These are phyloP conservation scores for Hansenula lynferdii DNA, from an alignment of 1,139 yeast species.

Conservation along the genomic window DNA sequence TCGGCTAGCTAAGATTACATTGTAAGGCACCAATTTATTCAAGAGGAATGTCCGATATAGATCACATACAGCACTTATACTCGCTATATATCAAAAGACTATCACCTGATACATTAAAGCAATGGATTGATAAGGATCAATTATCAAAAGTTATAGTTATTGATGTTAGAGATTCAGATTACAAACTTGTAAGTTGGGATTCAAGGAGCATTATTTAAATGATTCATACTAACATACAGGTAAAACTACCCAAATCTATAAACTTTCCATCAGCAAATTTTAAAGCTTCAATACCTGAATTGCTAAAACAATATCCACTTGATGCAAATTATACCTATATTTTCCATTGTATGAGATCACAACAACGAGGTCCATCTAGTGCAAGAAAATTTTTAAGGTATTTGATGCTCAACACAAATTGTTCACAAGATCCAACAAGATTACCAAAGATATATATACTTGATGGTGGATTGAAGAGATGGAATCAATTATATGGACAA, in stretches of 20 bases:
- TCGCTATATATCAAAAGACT: background rate
- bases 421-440: slow-evolving; percentile 4
- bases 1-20: too few species aligned
- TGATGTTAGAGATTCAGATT: slow-evolving; percentile 21
- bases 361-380: slow-evolving; percentile 18
- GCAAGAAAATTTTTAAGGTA: slow-evolving; percentile 10
- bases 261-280: slow-evolving; percentile 12
- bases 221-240: background rate
- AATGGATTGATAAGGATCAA: too few species aligned
- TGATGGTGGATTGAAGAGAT: slow-evolving; percentile 19
- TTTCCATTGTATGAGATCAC: slow-evolving; percentile 23
- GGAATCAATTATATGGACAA: slow-evolving; percentile 16
- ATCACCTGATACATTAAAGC: slow-evolving; percentile 2
- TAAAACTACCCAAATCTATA: slow-evolving; percentile 3
- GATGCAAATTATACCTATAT: slow-evolving; percentile 29
- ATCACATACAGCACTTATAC: background rate
- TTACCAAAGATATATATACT: slow-evolving; percentile 14
- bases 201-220: slow-evolving; percentile 5
- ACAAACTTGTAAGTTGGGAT: slow-evolving; percentile 9
- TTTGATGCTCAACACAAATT: slow-evolving; percentile 3
- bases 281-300: slow-evolving; percentile 27
- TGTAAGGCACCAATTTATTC: too few species aligned
- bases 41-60: too few species aligned
- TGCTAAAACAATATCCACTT: slow-evolving; percentile 52
- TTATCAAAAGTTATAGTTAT: slow-evolving; percentile 10